phyloP scores from a whole-genome alignment of 2,329 filamentous ascomycete species.

The Mollisia scopiformis region DNA sequence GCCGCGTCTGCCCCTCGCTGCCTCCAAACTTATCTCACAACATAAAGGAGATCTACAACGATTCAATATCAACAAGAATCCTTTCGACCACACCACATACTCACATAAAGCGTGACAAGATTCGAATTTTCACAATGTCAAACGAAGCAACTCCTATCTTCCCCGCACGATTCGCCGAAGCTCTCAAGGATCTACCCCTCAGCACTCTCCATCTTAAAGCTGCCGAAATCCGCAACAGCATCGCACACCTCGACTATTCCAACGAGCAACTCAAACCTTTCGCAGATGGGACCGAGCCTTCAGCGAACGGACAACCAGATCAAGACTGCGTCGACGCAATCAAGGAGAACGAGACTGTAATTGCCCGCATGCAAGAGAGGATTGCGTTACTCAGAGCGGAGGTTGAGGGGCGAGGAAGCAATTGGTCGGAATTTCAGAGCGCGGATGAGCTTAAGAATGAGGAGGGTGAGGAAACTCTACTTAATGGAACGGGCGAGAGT shows the following conservation, averaged over 20 bases:
- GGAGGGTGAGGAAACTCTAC: conserved; percentile 31
- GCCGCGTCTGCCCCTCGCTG: conserved; percentile 1
- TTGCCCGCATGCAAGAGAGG: conserved; percentile 68
- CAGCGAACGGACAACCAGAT: conserved; percentile 53
- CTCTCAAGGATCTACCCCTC: conserved; percentile 68
- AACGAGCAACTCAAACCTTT: conserved; percentile 75
- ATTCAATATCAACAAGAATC: neutral
- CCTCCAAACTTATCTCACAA: neutral
- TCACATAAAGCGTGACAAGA: too few species aligned
- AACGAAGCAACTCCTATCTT: conserved; percentile 63
- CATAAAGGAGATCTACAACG: neutral
- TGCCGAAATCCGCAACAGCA: conserved; percentile 74
- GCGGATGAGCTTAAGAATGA: conserved; percentile 45
- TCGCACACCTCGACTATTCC: conserved; percentile 73
- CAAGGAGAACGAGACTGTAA: conserved; percentile 70
- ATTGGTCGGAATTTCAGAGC: conserved; percentile 59
- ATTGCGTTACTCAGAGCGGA: conserved; percentile 66
- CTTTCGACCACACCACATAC: neutral
- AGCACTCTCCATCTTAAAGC: conserved; percentile 71
- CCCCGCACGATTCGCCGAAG: conserved; percentile 64
- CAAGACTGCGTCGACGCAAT: conserved; percentile 76
- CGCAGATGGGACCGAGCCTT: conserved; percentile 47
- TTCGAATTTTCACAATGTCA: conserved; percentile 54
- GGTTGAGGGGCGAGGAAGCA: conserved; percentile 57
- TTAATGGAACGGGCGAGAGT: conserved; percentile 25